Evolutionary conservation across 1,284 basidiomycete species (phyloP).

Genomic region (Grifola frondosa): DNA sequence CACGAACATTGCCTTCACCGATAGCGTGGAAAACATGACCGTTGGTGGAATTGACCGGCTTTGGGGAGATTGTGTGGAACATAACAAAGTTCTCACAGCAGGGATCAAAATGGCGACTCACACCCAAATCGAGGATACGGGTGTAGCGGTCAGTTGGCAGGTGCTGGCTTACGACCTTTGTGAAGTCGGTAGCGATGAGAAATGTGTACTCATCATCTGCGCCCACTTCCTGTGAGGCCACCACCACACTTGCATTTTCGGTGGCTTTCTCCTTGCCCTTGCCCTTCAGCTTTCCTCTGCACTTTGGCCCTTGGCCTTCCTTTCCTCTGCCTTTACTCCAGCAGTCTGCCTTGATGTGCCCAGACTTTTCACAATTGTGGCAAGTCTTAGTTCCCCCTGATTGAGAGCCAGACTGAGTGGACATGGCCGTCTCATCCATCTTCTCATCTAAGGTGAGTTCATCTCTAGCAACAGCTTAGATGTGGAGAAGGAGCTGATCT

Average conservation of each 20-base stretch:
- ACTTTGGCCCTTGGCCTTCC: slow-evolving; percentile 18
- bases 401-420: slow-evolving; percentile 6
- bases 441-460: slow-evolving; percentile 7
- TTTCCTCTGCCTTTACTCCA: slow-evolving; percentile 20
- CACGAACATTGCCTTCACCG: too few relatives aligned
- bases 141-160: neutral
- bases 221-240: neutral
- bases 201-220: slow-evolving; percentile 6
- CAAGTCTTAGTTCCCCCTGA: slow-evolving; percentile 5
- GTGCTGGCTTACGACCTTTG: slow-evolving; percentile 4
- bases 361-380: slow-evolving; percentile 15
- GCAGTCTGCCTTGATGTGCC: slow-evolving; percentile 16
- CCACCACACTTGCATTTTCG: neutral
- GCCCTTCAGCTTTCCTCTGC: slow-evolving; percentile 4
- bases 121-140: slow-evolving; percentile 9
- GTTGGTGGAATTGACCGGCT: slow-evolving; percentile 9
- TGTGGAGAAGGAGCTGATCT: slow-evolving; percentile 6
- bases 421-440: neutral
- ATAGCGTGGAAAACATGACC: too few relatives aligned
- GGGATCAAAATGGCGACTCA: slow-evolving; percentile 10
- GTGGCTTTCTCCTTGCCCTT: neutral
- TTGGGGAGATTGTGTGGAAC: slow-evolving; percentile 4
- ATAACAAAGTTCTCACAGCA: slow-evolving; percentile 6
- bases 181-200: slow-evolving; percentile 8
- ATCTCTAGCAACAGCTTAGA: slow-evolving; percentile 9